phyloP scores from a whole-genome alignment of 352 stramenopile genomes.

The Globisporangium abappressorium region DNA sequence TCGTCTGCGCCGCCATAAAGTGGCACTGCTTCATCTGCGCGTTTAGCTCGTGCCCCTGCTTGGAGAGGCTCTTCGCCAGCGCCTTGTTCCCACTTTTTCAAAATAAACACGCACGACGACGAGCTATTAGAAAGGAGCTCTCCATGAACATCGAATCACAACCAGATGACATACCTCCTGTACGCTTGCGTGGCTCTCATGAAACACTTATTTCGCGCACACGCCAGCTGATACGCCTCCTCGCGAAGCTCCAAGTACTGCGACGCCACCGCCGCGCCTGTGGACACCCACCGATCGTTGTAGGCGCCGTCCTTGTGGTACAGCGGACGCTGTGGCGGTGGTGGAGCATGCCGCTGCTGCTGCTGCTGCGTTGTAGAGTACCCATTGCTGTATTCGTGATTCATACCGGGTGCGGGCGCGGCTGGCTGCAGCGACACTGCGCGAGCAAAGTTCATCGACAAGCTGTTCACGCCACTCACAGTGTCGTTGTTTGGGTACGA shows the following conservation, averaged over 20 bases:
- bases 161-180: slow-evolving; percentile 45
- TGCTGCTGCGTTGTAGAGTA: slow-evolving; percentile 17
- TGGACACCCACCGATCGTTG: slow-evolving; percentile 58
- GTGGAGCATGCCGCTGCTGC: slow-evolving; percentile 2
- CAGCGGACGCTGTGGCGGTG: slow-evolving; percentile 33
- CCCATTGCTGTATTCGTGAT: slow-evolving; percentile 16
- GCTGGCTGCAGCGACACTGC: slow-evolving; percentile 61
- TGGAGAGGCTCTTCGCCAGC: slow-evolving; percentile 68
- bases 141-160: not conserved
- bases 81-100: slow-evolving; percentile 61
- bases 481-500: not conserved
- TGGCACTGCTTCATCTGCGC: slow-evolving; percentile 83
- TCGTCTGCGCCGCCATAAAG: slow-evolving; percentile 66
- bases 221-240: slow-evolving; percentile 75
- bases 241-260: slow-evolving; percentile 81
- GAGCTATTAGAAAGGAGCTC: not conserved
- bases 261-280: slow-evolving; percentile 45
- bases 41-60: slow-evolving; percentile 79
- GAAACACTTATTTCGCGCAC: slow-evolving; percentile 84
- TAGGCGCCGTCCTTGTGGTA: slow-evolving; percentile 57
- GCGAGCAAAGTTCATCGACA: slow-evolving; percentile 78
- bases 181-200: slow-evolving; percentile 85
- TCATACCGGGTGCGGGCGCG: not conserved
- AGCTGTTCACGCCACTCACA: slow-evolving; percentile 20
- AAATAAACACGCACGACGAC: not conserved